Base-by-base conservation (phyloP, 2,329 filamentous ascomycete genomes). In the Volutella citrinella region DNA sequence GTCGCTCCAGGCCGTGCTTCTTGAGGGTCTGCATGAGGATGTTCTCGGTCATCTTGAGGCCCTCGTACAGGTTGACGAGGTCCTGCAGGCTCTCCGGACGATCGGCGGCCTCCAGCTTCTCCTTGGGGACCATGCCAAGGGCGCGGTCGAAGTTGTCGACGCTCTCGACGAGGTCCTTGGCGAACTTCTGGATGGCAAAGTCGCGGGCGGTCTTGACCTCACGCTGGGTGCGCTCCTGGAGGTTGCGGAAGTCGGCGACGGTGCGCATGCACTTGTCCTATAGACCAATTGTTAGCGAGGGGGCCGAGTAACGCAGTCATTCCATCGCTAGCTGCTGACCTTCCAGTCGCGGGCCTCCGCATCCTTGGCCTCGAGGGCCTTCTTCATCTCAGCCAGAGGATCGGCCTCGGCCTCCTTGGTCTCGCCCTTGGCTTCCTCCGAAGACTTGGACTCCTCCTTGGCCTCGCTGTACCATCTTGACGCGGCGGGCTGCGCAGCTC, bases 121-220 rank as follows among this genome's bases (percentile, higher is more conserved):
- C 82, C 40, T 76, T 60, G 14, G 87, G 81, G 10, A 95, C 90
- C 55, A 82, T 88, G 45, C 71, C 65, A 26, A 98, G 78, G 26
- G 93, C 93, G 49, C 90, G 90, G 68, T 98, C 93, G 46, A 98
- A 82, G 75, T 97, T 98, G 69, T 98, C 93, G 56, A 98, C 82
- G 57, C 80, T 88, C 63, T 98, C 93, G 51, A 97, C 80, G 27
- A 98, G 82, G 66, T 98, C 93, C 65, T 88, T 85, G 57, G 91
- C 88, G 68, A 98, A 97, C 51, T 83, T 88, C 62, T 95, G 88
- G 56, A 98, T 93, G 56, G 91, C 93, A 55, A 95, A 98, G 67
- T 95, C 87, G 53, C 84, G 83, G 14, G 91, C 87, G 14, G 78
- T 68, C 65, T 93, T 87, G 61, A 94, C 83, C 51, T 98, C 93